Percentiles rank a stretch among this genome's conserved stretches.
These are phyloP conservation scores for Kluyveromyces marxianus DNA, from an alignment of 1,139 yeast genomes.

Conservation along the genomic window DNA sequence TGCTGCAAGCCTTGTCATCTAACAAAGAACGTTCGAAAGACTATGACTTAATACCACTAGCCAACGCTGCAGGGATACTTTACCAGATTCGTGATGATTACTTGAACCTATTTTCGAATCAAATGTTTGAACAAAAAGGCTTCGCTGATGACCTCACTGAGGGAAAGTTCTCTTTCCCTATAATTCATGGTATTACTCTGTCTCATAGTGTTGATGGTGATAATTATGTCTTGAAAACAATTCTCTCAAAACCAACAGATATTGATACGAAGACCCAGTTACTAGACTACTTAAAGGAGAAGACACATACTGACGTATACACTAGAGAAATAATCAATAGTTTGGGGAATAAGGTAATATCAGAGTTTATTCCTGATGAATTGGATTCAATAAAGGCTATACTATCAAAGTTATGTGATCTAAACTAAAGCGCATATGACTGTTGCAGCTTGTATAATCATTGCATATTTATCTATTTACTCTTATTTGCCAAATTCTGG, in stretches of 20 bases:
- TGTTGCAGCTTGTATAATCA: not conserved
- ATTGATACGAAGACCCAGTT: conserved; percentile 41
- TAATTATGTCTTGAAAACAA: conserved; percentile 33
- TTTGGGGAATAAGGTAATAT: conserved; percentile 6
- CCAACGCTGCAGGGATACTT: conserved; percentile 72
- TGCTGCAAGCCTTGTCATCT: conserved; percentile 41
- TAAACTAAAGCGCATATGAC: not conserved
- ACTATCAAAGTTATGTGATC: not conserved
- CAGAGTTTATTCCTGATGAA: conserved; percentile 7
- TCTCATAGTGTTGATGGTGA: conserved; percentile 29
- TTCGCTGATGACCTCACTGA: conserved; percentile 82
- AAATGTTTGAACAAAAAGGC: conserved; percentile 63
- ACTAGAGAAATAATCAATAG: conserved; percentile 15
- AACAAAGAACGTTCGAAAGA: not conserved
- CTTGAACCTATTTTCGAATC: conserved; percentile 49
- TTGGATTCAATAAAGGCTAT: not conserved
- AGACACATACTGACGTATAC: conserved; percentile 31
- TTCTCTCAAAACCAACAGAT: conserved; percentile 36
- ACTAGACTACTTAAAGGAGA: conserved; percentile 37
- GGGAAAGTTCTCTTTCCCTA: conserved; percentile 82
- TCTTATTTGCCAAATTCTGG: conserved; percentile 18
- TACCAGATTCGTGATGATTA: conserved; percentile 84
- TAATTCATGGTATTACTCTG: conserved; percentile 52
- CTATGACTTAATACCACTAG: conserved; percentile 43
- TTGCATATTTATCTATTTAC: not conserved